Conservation (phyloP, 345 rosid species). For the Zanthoxylum bungeanum region DNA sequence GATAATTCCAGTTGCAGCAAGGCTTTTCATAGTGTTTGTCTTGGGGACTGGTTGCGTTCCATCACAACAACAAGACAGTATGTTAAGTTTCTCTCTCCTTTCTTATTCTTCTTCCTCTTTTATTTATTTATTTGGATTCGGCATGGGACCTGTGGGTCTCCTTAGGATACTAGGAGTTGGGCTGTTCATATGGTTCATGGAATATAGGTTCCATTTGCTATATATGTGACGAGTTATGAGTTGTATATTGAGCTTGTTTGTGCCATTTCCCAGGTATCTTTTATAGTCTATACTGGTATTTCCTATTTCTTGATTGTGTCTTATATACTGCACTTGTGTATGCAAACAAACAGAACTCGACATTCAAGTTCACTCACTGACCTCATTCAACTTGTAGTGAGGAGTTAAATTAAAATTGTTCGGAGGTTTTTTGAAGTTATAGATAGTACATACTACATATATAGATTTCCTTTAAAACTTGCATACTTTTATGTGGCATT, state of each 20-base stretch:
- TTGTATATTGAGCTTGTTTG: conserved; percentile 5
- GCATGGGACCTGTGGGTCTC: too few species aligned
- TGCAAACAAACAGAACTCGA: background rate
- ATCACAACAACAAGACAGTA: conserved; percentile 85
- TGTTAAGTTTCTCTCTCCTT: conserved; percentile 35
- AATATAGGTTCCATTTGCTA: background rate
- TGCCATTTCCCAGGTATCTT: conserved; percentile 6
- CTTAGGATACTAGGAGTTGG: background rate
- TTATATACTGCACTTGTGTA: background rate
- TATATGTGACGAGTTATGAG: background rate
- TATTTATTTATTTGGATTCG: background rate
- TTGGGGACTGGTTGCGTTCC: conserved; percentile 77
- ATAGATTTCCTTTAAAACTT: background rate
- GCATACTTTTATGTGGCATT: too few species aligned
- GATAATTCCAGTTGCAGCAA: conserved; percentile 66
- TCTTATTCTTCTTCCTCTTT: background rate
- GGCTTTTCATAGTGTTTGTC: conserved; percentile 69
- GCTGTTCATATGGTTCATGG: conserved; percentile 11
- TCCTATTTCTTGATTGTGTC: conserved; percentile 7
- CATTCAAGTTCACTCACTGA: background rate
- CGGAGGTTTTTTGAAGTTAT: background rate
- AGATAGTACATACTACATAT: background rate
- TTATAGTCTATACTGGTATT: background rate
- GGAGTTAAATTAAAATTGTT: background rate
- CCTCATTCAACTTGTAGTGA: background rate